Base-by-base conservation (phyloP, 768 basidiomycete genomes). In the Chalciporus sphaerocephalus region DNA sequence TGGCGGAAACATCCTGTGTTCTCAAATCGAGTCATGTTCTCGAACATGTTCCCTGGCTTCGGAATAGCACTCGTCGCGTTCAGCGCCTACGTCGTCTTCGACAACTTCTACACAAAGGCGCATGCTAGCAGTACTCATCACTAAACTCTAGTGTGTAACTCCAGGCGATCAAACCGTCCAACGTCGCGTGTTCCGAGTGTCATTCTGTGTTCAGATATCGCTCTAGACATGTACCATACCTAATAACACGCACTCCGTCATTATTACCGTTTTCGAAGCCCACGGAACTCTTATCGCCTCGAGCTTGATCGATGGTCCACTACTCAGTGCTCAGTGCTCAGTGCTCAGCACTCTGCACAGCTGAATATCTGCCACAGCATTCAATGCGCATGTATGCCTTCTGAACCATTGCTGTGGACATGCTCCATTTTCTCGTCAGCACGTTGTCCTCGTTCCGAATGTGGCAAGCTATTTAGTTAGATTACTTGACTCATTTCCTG, bases 1-100 rank as follows among this genome's bases (percentile, higher is more conserved):
- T 96, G 92, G 92, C 78, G 93, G 58, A 92, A 84, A 65, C 83
- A 81, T 58, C 83, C 87, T n/a, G 80, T 94, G 44, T 96, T 96
- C 73, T 78, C 82, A 50, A 87, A 85, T 55, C 81, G 84, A 33
- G 77, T 79, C 56, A 93, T 93, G 89, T 85, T 97, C 72, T 74
- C 85, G 57, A 92, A 80, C 72, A 65, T 95, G 53, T 93, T 97
- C 67, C 95, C 95, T 25, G 95, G 95, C 30, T 88, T 98, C 60
- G 94, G 93, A 38, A 91, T 92, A 46, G 95, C 90, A 27, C 76
- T 92, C 40, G 90, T 85, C 42, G 89, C 92, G 2, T 98, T 98
- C 73, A 85, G 90, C 24, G 84, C 80, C 46, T 98, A 97, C 58
- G 92, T 97, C 24, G 67, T 89, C 25, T 87, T 74, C 22, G 94